Evolutionary conservation across 257 asterid species (phyloP), one percentile per base, ranked within the genome.

Genomic region (Capsicum baccatum): DNA sequence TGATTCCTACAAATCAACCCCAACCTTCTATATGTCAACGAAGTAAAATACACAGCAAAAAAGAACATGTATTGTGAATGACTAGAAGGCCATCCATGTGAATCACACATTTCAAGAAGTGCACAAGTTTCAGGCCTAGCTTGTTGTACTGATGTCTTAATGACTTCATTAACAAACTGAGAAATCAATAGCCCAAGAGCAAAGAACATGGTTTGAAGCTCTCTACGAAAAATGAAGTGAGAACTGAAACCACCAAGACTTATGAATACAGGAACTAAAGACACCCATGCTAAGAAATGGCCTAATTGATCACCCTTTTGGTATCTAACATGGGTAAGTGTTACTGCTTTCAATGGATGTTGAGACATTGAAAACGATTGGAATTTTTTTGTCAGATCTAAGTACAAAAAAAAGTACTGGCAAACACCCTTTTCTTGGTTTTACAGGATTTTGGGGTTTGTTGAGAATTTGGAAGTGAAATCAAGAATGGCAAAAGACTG

Each of bases 61-160:
- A 96, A 96, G 87, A 92, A 89, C 98, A 92, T 93, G 89, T 94
- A 96, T 83, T 96, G 99, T 5, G 98, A 91, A 63, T 96, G 98
- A 87, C 99, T 94, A 39, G 99, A 96, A 42, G 99, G 99, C 99
- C 99, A 96, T 42, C 99, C 98, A 87, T 93, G 98, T 0, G 99
- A 94, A 86, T 96, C 99, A 88, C 99, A 96, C 87, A 91, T 92
- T 56, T 96, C 98, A 14, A 96, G 93, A n/a, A 93, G 86, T 0
- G 89, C 94, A 86, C 99, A 96, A 0, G 94, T 96, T 73, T 89
- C 98, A 57, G 99, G 99, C 9, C 99, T 93, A 84, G 98, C 98
- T 79, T 96, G 97, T 83, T 92, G 91, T 44, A 96, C 94, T 7
- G 92, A 87, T 21, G 26, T 91, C 90, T 96, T 94, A 90, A 96